phyloP scores from a whole-genome alignment of 1,284 basidiomycete species.

The Omphalotus olearius region DNA sequence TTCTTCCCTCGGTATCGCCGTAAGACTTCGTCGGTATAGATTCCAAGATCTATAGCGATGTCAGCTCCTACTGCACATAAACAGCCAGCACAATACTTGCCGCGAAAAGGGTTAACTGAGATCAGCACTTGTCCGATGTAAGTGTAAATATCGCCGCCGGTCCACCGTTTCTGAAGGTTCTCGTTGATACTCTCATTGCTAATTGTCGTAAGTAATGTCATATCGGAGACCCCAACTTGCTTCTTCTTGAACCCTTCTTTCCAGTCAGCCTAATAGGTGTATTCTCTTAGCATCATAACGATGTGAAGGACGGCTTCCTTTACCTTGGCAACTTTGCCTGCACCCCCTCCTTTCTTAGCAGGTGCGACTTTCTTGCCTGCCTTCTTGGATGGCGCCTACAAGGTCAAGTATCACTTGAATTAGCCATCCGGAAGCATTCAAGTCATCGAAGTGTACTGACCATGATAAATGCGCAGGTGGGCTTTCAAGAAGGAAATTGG shows the following conservation, averaged over 20 bases:
- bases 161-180: constrained; percentile 96
- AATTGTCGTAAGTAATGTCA: constrained; percentile 96
- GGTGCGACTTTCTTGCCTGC: constrained; percentile 81
- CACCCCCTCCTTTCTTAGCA: constrained; percentile 59
- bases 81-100: constrained; percentile 39
- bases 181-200: constrained; percentile 98
- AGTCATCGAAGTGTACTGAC: background rate
- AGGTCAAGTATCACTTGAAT: background rate
- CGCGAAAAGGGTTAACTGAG: constrained; percentile 97
- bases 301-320: constrained; percentile 7
- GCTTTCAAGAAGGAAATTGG: background rate
- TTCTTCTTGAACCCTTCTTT: constrained; percentile 99
- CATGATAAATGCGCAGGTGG: background rate
- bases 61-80: constrained; percentile 1
- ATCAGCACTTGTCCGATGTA: constrained; percentile 98
- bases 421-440: background rate
- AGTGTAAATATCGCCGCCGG: constrained; percentile 96
- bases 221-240: constrained; percentile 95
- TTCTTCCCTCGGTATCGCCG: constrained; percentile 95
- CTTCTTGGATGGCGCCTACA: constrained; percentile 85
- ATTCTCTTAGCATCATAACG: background rate
- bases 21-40: constrained; percentile 90
- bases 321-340: constrained; percentile 74
- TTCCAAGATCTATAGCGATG: constrained; percentile 75
- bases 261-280: constrained; percentile 82